Conservation (phyloP, 2,329 filamentous ascomycete genomes). For the Scedosporium minutisporum region DNA sequence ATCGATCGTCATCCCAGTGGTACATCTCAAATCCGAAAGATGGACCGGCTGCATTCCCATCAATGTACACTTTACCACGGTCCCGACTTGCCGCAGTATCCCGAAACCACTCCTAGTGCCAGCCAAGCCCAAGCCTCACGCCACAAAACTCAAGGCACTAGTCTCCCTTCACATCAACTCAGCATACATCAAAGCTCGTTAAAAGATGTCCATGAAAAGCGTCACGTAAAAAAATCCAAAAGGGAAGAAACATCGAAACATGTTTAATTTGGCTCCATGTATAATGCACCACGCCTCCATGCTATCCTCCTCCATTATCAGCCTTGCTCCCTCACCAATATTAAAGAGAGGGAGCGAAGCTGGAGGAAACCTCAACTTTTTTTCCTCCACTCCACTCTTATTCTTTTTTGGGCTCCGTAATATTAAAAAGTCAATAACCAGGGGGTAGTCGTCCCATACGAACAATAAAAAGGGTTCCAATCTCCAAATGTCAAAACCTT, state of each 20-base stretch:
- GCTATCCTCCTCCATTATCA: neutral
- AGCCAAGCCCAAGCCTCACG: neutral
- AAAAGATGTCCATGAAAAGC: neutral
- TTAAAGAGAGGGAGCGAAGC: neutral
- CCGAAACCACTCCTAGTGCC: too few relatives aligned
- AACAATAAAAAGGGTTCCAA: neutral
- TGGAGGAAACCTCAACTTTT: neutral
- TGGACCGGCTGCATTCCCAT: too few relatives aligned
- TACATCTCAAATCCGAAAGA: too few relatives aligned
- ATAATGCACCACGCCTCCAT: neutral
- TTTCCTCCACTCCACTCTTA: neutral
- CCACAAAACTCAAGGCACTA: neutral
- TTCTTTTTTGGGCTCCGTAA: neutral
- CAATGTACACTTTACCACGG: too few relatives aligned
- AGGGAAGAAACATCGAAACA: neutral
- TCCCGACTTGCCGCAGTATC: too few relatives aligned
- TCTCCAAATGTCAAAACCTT: neutral
- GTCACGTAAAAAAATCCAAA: too few relatives aligned
- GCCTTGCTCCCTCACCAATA: neutral
- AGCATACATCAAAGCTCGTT: neutral
- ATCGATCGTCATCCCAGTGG: too few relatives aligned
- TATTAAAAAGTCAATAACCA: neutral
- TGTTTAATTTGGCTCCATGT: neutral
- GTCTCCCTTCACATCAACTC: neutral
- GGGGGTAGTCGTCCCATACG: neutral